Conservation (phyloP, 2,329 filamentous ascomycete species). For the Aspergillus pseudoviridinutans region DNA sequence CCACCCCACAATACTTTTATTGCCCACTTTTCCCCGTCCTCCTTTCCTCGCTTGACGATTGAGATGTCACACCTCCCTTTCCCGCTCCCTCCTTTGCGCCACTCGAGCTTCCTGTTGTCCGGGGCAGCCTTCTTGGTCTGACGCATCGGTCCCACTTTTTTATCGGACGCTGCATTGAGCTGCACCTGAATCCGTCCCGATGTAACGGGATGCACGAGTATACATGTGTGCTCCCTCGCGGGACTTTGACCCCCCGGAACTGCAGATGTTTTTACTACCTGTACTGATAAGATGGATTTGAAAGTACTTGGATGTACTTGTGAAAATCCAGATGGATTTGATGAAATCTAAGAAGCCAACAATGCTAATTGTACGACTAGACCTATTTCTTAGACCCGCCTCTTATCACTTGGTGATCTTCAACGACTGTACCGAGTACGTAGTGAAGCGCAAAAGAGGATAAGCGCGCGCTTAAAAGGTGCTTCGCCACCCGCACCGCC, state of each 20-base stretch:
- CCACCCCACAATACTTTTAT: slow-evolving; percentile 14
- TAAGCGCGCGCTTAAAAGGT: slow-evolving; percentile 19
- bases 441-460: not conserved
- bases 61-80: slow-evolving; percentile 4
- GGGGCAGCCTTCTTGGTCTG: not conserved
- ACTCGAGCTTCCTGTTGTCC: not conserved
- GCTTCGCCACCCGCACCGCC: slow-evolving; percentile 12
- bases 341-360: slow-evolving; percentile 20
- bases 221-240: slow-evolving; percentile 5
- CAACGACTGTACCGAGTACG: too few species aligned
- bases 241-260: not conserved
- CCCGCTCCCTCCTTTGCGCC: not conserved
- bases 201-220: slow-evolving; percentile 5
- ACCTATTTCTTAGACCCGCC: slow-evolving; percentile 2
- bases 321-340: slow-evolving; percentile 14
- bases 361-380: slow-evolving; percentile 31
- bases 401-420: not conserved
- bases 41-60: not conserved
- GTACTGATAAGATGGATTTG: slow-evolving; percentile 20
- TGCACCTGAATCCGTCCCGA: not conserved
- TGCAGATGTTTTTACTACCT: slow-evolving; percentile 17
- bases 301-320: slow-evolving; percentile 11
- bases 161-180: not conserved
- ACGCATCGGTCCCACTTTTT: not conserved
- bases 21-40: slow-evolving; percentile 3